Evolutionary conservation across 805 yeast species (phyloP), one percentile per base, ranked within the genome.

Genomic region (Saitoella complicata): DNA sequence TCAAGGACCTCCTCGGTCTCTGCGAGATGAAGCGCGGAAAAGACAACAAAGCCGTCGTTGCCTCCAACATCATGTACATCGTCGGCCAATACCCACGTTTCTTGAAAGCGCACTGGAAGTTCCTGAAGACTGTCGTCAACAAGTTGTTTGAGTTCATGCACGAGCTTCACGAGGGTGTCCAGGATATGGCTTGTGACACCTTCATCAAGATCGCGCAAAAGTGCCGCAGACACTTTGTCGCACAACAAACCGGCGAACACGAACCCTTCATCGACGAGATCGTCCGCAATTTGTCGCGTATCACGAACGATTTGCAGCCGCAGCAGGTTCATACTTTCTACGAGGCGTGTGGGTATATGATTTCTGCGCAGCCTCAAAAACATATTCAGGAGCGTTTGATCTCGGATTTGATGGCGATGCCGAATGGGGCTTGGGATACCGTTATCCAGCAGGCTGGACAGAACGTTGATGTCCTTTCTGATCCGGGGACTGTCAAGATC

Each of bases 121-220:
- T 91, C 56, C 67, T 91, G 60, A 88, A 87, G 62, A 91, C 97
- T 0, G 99, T 91, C 39, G 88, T 91, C 49, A 80, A 84, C 65
- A 91, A 91, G 63, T 71, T 91, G 56, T 91, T 91, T 63, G 98
- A 91, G 63, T 91, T 91, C 58, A 91, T 91, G 99, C 97, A 91
- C 67, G 99, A 91, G 70, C 86, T 96, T n/a, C 99, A 91, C 64
- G 99, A 88, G 64, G 53, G 98, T 68, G 98, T 91, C 49, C 98
- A 91, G 67, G 98, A 91, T 64, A 91, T 91, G 98, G 98, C 99
- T 6, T 91, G 98, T 69, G 99, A 91, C 63, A 91, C 99, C 0
- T 91, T 91, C 60, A 88, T 88, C 59, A 91, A 91, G 63, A 91
- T 91, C 61, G 84, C 95, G 21, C 79, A 76, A 53, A 91, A 91